Base-by-base conservation (phyloP, 202 grass and related monocot genomes). In the Panicum hallii region DNA sequence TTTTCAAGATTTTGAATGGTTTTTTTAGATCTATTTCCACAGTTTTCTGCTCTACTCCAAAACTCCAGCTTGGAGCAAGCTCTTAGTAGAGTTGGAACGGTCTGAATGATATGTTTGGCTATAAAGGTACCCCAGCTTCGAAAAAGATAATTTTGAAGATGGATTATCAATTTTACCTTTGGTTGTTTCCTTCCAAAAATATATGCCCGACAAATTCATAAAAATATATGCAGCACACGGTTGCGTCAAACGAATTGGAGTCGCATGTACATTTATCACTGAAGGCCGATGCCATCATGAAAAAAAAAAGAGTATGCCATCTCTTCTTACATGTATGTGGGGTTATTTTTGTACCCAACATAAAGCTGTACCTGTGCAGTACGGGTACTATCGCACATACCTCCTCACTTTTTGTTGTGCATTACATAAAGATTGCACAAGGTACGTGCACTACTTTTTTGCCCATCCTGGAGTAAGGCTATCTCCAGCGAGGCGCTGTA, bases 271-370 rank as follows among this genome's bases (percentile, higher is more conserved):
- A 54, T 5, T 4, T 57, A 13, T 4, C 7, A 63, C 57, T 57
- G n/a, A 57, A 68, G 26, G 57, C 2, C 57, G 11, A 12, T 28
- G 9, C 26, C 26, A 26, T 26, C 26, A 26, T 26, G 26, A 26
- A 26, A 26, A 26, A 26, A 26, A 26, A 26, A 26, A 26, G 26
- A 26, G 26, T 26, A 26, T 26, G 44, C 4, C 57, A 49, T 79
- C 0, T 32, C 11, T 38, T 64, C 38, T 16, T 5, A 7, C n/a
- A 30, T 3, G 20, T 53, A 71, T 41, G 15, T 71, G 67, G 46
- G 53, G 22, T 73, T 80, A 19, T 70, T 86, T 74, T 46, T 79
- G 34, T 44, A 74, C 57, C 57, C 77, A 74, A 11, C 75, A 44
- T 60, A 11, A 32, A n/a, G 20, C 32, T 34, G 32, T 9, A 38